phyloP scores from a whole-genome alignment of 257 asterid genomes.

The Solanum acaule region DNA sequence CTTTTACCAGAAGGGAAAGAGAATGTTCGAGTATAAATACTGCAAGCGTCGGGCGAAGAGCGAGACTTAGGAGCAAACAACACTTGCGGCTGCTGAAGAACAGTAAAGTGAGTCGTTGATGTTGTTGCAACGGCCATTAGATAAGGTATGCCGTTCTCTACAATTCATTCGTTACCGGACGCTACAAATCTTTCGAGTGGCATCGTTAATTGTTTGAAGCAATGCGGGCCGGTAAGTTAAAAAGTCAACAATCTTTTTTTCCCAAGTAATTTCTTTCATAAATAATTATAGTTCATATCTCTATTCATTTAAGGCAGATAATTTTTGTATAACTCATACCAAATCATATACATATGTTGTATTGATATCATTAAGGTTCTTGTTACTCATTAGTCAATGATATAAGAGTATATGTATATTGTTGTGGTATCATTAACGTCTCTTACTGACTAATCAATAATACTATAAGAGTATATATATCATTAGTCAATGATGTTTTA shows the following conservation, averaged over 20 bases:
- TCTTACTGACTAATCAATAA: too few relatives aligned
- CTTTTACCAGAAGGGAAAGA: neutral
- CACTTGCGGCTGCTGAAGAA: neutral
- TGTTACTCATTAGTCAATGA: too few relatives aligned
- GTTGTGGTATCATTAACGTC: too few relatives aligned
- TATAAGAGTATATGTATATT: too few relatives aligned
- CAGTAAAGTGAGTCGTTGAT: neutral
- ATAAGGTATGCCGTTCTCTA: neutral
- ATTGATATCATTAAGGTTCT: too few relatives aligned
- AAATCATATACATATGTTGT: too few relatives aligned
- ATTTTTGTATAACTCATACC: too few relatives aligned
- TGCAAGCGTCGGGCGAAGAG: neutral
- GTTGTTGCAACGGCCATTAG: neutral
- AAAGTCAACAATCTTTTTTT: neutral
- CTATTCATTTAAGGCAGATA: too few relatives aligned
- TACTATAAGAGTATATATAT: too few relatives aligned
- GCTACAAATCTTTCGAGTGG: neutral
- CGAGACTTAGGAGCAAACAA: neutral
- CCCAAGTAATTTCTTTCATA: too few relatives aligned
- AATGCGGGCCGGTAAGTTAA: neutral
- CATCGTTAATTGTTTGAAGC: neutral
- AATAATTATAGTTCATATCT: too few relatives aligned
- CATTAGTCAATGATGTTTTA: too few relatives aligned
- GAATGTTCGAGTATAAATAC: neutral
- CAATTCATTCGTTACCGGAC: neutral